Percentiles rank a stretch among this genome's conserved stretches.
phyloP scores from a whole-genome alignment of 2,329 filamentous ascomycete species.

The Rutstroemia sp. region DNA sequence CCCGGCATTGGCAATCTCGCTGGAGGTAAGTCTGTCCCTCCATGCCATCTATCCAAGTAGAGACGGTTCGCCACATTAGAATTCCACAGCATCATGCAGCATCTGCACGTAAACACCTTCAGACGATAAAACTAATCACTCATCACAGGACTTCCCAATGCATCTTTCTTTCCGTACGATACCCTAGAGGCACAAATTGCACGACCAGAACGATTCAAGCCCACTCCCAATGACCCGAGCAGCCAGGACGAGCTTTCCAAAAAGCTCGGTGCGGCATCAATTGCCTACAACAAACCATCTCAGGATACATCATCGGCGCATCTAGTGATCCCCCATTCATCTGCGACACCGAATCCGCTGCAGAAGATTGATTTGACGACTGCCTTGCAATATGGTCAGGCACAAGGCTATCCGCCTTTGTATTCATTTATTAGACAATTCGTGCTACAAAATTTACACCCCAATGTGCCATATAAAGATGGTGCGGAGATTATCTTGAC shows the following conservation, averaged over 20 bases:
- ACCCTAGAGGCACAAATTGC: slow-evolving; percentile 79
- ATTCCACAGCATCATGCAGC: not conserved
- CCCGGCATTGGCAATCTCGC: slow-evolving; percentile 56
- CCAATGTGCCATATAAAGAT: slow-evolving; percentile 68
- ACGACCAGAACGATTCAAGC: slow-evolving; percentile 65
- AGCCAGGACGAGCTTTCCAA: slow-evolving; percentile 24
- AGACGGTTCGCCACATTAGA: not conserved
- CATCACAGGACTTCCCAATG: slow-evolving; percentile 61
- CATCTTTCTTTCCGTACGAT: slow-evolving; percentile 81
- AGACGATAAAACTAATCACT: slow-evolving; percentile 11
- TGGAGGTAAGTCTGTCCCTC: slow-evolving; percentile 42
- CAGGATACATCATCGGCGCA: slow-evolving; percentile 33
- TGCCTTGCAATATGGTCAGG: slow-evolving; percentile 81
- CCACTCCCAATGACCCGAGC: slow-evolving; percentile 54
- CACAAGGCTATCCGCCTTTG: slow-evolving; percentile 73
- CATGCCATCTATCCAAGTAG: not conserved
- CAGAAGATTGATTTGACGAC: slow-evolving; percentile 74
- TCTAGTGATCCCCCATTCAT: slow-evolving; percentile 66
- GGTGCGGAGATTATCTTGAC: slow-evolving; percentile 75
- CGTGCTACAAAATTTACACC: slow-evolving; percentile 67
- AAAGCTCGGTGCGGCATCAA: slow-evolving; percentile 30
- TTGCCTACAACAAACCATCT: slow-evolving; percentile 12
- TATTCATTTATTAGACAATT: slow-evolving; percentile 75
- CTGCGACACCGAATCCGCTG: slow-evolving; percentile 47
- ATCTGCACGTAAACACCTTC: not conserved